Evolutionary conservation across 1,284 basidiomycete genomes (phyloP), one percentile per base, ranked within the genome.

Genomic region (Leccinum griseonigrum): DNA sequence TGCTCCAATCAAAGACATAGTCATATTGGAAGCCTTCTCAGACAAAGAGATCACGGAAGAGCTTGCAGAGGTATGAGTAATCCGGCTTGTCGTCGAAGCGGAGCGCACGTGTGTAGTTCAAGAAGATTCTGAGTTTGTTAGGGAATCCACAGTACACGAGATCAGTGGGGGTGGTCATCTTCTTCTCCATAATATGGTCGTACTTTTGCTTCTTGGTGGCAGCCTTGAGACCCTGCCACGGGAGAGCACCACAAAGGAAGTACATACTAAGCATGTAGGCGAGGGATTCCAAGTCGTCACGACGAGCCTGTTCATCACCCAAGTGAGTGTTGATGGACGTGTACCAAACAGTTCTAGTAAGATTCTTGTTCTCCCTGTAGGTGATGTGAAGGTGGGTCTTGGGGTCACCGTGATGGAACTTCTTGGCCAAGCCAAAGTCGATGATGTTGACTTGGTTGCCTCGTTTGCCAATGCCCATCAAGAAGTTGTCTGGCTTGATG

Each of bases 181-280:
- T 96, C 87, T 98, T 98, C 82, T 98, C 96, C 95, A 97, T 97
- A 81, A 98, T 98, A 63, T 95, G 88, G 77, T 98, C 96, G 79
- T 98, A 98, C 82, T 98, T 98, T 83, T 98, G 96, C 87, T 98
- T 98, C 91, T 97, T 98, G 62, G 95, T 97, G 40, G 95, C 95
- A 64, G 95, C 96, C 83, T 98, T 97, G 74, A 98, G 86, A 60
- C 95, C 95, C 77, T 98, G 96, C 96, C 96, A 98, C 18, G 96
- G 96, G 51, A 98, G 87, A 63, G 93, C 90, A 59, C 96, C 95
- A 67, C 95, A 93, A 67, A 98, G 88, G 87, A 98, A 97, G 82
- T 98, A 98, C 94, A 98, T n/a, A n/a, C n/a, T 97, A 69, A 98
- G 85, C 26, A 97, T 95, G 72, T 98, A 98, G 57, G 94, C 95